These are phyloP conservation scores for Glarea lozoyensis DNA, from an alignment of 495 filamentous ascomycete species.

Conservation along the genomic window DNA sequence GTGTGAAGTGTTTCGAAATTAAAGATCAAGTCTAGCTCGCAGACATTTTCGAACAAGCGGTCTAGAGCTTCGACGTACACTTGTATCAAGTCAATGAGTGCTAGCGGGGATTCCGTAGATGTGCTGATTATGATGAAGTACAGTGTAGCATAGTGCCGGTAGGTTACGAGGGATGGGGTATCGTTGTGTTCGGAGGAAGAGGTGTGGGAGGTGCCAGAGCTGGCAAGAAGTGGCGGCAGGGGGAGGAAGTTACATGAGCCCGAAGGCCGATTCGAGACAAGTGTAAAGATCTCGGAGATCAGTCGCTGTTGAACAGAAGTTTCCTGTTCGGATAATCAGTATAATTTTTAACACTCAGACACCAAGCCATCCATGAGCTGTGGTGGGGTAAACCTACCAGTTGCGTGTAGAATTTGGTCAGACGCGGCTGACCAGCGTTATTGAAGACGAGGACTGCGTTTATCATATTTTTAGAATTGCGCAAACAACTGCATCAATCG, in stretches of 20 bases:
- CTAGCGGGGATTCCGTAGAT: constrained; percentile 92
- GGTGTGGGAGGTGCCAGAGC: constrained; percentile 38
- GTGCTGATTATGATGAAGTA: constrained; percentile 98
- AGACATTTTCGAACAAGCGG: constrained; percentile 93
- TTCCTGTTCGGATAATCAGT: constrained; percentile 46
- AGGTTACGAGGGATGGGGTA: constrained; percentile 89
- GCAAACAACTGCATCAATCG: too few species aligned
- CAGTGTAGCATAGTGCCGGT: constrained; percentile 95
- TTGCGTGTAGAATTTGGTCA: constrained; percentile 99
- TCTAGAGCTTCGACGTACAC: constrained; percentile 96
- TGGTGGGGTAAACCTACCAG: constrained; percentile 48
- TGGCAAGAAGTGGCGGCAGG: constrained; percentile 39
- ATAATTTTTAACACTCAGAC: too few species aligned
- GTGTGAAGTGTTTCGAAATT: constrained; percentile 97
- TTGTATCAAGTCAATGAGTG: constrained; percentile 92
- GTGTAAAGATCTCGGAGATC: constrained; percentile 95
- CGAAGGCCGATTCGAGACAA: constrained; percentile 77
- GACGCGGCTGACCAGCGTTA: constrained; percentile 87
- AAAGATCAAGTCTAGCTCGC: constrained; percentile 96
- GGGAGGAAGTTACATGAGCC: constrained; percentile 97
- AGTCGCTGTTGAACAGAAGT: constrained; percentile 92
- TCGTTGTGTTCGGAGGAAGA: constrained; percentile 64
- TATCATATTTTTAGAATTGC: constrained; percentile 56
- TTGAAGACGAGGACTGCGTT: constrained; percentile 99
- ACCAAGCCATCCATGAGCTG: too few species aligned